These are phyloP conservation scores for Artemisia annua DNA, from an alignment of 129 eudicot species.

Conservation along the genomic window DNA sequence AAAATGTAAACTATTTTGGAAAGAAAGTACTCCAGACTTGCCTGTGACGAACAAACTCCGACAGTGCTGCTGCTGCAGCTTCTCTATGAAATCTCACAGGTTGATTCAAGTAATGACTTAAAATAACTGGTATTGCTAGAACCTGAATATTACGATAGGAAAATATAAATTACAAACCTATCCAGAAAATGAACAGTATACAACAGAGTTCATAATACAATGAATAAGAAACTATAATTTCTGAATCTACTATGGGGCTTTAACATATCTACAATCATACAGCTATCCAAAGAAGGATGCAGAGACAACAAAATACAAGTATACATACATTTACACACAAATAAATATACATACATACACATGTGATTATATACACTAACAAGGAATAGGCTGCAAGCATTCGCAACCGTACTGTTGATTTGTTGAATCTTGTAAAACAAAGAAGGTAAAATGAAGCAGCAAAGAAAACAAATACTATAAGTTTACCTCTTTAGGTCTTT, in stretches of 20 bases:
- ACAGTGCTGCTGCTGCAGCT: slow-evolving; percentile 98
- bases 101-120: slow-evolving; percentile 66
- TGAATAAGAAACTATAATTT: too few species aligned
- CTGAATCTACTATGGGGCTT: neutral
- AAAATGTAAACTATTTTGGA: slow-evolving; percentile 10
- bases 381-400: neutral
- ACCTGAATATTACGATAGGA: slow-evolving; percentile 41
- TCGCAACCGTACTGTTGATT: neutral
- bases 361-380: neutral
- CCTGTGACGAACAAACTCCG: slow-evolving; percentile 89
- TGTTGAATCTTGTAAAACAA: neutral
- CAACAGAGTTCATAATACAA: too few species aligned
- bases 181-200: slow-evolving; percentile 13
- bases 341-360: neutral
- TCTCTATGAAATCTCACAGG: slow-evolving; percentile 70
- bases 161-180: neutral
- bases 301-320: neutral
- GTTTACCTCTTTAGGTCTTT: slow-evolving; percentile 93
- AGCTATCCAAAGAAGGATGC: too few species aligned
- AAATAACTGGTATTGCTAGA: slow-evolving; percentile 54
- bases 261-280: too few species aligned
- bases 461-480: neutral
- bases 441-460: neutral
- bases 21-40: slow-evolving; percentile 25
- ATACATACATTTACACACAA: neutral